A percentile compares a stretch with the other conserved stretches of the same genome.
Conservation (phyloP, 768 basidiomycete genomes). For the Suillus variegatus region DNA sequence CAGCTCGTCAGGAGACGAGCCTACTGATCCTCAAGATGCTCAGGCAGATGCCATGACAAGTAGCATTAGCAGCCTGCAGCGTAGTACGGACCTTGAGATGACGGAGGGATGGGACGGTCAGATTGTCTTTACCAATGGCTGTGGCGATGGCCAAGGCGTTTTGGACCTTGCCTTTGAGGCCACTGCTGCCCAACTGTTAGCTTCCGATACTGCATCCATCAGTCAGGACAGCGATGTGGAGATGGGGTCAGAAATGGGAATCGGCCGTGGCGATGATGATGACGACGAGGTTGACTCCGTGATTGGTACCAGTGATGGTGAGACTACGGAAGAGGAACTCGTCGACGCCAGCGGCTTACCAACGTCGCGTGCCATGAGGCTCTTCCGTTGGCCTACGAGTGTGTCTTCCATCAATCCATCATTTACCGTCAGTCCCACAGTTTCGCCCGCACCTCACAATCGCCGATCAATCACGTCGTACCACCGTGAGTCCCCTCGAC, state of each 20-base stretch:
- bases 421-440: conserved; percentile 67
- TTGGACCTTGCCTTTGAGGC: conserved; percentile 74
- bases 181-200: conserved; percentile 51
- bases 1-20: conserved; percentile 42
- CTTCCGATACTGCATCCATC: conserved; percentile 49
- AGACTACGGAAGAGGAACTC: conserved; percentile 84
- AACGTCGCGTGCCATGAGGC: conserved; percentile 72
- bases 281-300: conserved; percentile 47
- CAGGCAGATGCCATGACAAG: conserved; percentile 23
- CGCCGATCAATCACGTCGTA: conserved; percentile 30
- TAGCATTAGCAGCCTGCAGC: conserved; percentile 41
- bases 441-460: conserved; percentile 43
- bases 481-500: conserved; percentile 49
- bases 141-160: conserved; percentile 47
- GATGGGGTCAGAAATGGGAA: conserved; percentile 31
- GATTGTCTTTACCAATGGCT: conserved; percentile 68
- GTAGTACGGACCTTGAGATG: conserved; percentile 52
- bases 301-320: conserved; percentile 60
- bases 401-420: conserved; percentile 72
- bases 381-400: conserved; percentile 65
- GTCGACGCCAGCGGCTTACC: conserved; percentile 74
- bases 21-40: conserved; percentile 44
- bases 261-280: conserved; percentile 31
- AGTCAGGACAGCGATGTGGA: conserved; percentile 54
- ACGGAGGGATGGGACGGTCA: conserved; percentile 77